Conservation (phyloP, 164 flowering plant species). For the Tinospora cordifolia region DNA sequence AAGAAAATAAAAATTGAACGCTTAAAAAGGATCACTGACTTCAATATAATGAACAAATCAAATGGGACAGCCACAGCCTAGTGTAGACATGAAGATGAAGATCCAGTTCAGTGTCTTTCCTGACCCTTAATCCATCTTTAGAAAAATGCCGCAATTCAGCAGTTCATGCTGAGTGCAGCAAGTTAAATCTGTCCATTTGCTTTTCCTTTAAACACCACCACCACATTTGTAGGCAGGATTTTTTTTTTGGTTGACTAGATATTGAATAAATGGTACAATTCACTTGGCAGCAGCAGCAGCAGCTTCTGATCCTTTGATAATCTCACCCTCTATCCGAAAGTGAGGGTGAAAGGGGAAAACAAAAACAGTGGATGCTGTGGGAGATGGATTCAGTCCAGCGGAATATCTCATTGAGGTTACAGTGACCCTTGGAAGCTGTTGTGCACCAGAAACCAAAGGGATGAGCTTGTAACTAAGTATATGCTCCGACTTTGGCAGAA, state of each 20-base stretch:
- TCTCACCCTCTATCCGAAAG: slow-evolving; percentile 26
- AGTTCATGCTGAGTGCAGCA: neutral
- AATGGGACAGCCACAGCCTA: too few species aligned
- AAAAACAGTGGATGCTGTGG: slow-evolving; percentile 52
- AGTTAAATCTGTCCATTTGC: neutral
- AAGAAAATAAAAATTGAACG: neutral
- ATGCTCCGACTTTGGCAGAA: slow-evolving; percentile 69
- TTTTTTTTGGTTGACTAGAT: neutral
- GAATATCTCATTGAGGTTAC: slow-evolving; percentile 68
- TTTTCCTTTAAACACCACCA: neutral
- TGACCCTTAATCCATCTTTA: too few species aligned
- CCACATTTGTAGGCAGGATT: neutral
- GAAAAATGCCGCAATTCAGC: neutral
- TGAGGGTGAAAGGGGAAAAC: slow-evolving; percentile 68
- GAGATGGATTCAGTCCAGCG: slow-evolving; percentile 59
- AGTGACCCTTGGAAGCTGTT: slow-evolving; percentile 62
- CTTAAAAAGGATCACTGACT: neutral
- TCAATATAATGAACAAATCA: too few species aligned
- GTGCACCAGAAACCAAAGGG: slow-evolving; percentile 65
- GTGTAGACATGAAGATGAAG: too few species aligned
- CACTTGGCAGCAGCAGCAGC: neutral
- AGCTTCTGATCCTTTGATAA: slow-evolving; percentile 18
- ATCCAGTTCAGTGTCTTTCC: too few species aligned
- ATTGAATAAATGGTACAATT: too few species aligned
- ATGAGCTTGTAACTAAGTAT: slow-evolving; percentile 62